A percentile compares a stretch with the other conserved stretches of the same genome.
Evolutionary conservation across 371 early-diverging fungal species (phyloP).

Genomic region (Gilbertella persicaria): DNA sequence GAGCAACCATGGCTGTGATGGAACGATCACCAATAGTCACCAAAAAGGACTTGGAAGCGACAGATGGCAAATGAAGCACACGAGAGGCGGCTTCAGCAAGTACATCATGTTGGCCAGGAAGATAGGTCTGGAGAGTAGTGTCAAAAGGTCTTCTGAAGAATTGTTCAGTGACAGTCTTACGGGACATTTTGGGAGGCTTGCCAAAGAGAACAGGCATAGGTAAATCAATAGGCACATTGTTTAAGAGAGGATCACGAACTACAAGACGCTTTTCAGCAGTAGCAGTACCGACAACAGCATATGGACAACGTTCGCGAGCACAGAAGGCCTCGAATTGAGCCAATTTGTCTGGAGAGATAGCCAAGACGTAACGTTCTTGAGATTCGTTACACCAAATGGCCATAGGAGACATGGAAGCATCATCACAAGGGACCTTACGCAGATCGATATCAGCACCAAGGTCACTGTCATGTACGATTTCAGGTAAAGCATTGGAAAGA

Average conservation of each 20-base stretch:
- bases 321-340: conserved; percentile 75
- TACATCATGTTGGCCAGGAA: conserved; percentile 43
- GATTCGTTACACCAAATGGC: conserved; percentile 99
- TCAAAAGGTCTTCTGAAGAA: conserved; percentile 64
- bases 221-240: conserved; percentile 81
- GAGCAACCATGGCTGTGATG: conserved; percentile 90
- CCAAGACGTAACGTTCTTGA: conserved; percentile 96
- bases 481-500: conserved; percentile 94
- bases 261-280: conserved; percentile 82
- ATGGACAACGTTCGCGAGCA: conserved; percentile 91
- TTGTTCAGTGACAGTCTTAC: conserved; percentile 60
- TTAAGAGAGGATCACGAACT: conserved; percentile 74
- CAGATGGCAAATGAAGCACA: conserved; percentile 84
- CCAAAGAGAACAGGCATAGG: conserved; percentile 96
- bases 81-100: conserved; percentile 71
- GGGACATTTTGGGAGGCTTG: conserved; percentile 94
- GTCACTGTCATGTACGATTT: conserved; percentile 93
- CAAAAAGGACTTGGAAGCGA: conserved; percentile 92
- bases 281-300: conserved; percentile 90
- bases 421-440: conserved; percentile 87
- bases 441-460: conserved; percentile 91
- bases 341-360: conserved; percentile 71
- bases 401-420: conserved; percentile 94
- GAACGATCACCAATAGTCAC: conserved; percentile 97
- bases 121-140: conserved; percentile 60